phyloP scores from a whole-genome alignment of 2,329 filamentous ascomycete species.

The Cylindrodendrum hubeiense region DNA sequence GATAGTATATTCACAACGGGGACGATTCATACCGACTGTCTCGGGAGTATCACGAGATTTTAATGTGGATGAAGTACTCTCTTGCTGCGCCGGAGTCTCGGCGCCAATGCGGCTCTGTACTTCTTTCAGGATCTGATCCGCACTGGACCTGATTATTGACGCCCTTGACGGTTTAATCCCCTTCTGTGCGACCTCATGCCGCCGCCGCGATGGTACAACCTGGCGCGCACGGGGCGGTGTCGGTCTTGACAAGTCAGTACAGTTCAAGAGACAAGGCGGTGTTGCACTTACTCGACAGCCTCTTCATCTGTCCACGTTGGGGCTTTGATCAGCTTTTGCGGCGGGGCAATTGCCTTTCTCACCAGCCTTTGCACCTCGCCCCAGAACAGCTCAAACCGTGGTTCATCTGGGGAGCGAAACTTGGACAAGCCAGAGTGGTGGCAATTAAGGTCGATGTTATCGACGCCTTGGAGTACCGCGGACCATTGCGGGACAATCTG shows the following conservation, averaged over 20 bases:
- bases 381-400: constrained; percentile 37
- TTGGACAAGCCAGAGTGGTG: constrained; percentile 35
- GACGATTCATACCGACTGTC: constrained; percentile 23
- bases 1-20: background rate
- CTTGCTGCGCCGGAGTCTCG: constrained; percentile 4
- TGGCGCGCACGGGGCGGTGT: constrained; percentile 2
- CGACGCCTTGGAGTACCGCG: constrained; percentile 35
- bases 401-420: constrained; percentile 30
- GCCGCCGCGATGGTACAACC: constrained; percentile 6
- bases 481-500: constrained; percentile 40
- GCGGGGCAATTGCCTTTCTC: constrained; percentile 20
- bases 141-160: constrained; percentile 31
- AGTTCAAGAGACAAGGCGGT: accelerated
- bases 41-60: constrained; percentile 17
- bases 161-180: constrained; percentile 19
- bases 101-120: constrained; percentile 15
- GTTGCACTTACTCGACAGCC: constrained; percentile 3
- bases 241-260: constrained; percentile 4
- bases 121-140: constrained; percentile 27
- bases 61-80: constrained; percentile 15
- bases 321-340: constrained; percentile 23
- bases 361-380: constrained; percentile 36
- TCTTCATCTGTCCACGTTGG: constrained; percentile 35
- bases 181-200: constrained; percentile 20
- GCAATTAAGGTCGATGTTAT: constrained; percentile 36